Percentiles rank a stretch among this genome's conserved stretches.
phyloP scores from a whole-genome alignment of 306 rosid genomes.

The Corylus avellana region DNA sequence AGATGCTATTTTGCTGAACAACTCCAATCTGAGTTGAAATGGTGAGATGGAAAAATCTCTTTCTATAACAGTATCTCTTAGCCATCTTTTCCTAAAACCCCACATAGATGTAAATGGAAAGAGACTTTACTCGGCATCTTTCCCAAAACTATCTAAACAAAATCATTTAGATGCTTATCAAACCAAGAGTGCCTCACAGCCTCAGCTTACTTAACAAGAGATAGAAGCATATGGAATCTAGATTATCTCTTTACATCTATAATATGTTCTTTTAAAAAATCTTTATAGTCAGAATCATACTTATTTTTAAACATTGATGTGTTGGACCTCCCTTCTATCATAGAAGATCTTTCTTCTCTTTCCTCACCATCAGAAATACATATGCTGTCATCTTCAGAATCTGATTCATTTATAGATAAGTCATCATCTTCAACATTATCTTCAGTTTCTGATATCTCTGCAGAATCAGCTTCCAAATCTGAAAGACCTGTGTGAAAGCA shows the following conservation, averaged over 20 bases:
- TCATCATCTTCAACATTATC: constrained; percentile 38
- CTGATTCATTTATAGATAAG: constrained; percentile 42
- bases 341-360: constrained; percentile 32
- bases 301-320: constrained; percentile 29
- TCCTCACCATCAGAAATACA: constrained; percentile 35
- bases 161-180: background rate
- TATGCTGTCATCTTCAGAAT: constrained; percentile 45
- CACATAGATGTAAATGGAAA: background rate
- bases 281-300: constrained; percentile 33
- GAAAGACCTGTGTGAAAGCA: constrained; percentile 34
- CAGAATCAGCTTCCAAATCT: constrained; percentile 37
- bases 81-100: no score
- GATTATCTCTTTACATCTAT: constrained; percentile 23
- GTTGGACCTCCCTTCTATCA: constrained; percentile 25
- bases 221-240: background rate
- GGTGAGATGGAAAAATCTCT: no score
- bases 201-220: background rate
- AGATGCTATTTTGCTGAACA: no score
- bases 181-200: background rate
- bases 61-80: no score
- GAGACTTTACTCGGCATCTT: background rate
- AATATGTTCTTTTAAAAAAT: constrained; percentile 18
- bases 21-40: no score
- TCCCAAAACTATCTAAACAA: background rate
- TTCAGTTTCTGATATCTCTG: constrained; percentile 43